A percentile compares a stretch with the other conserved stretches of the same genome.
phyloP scores from a whole-genome alignment of 208 protist genomes.

The Histomonas meleagridis region DNA sequence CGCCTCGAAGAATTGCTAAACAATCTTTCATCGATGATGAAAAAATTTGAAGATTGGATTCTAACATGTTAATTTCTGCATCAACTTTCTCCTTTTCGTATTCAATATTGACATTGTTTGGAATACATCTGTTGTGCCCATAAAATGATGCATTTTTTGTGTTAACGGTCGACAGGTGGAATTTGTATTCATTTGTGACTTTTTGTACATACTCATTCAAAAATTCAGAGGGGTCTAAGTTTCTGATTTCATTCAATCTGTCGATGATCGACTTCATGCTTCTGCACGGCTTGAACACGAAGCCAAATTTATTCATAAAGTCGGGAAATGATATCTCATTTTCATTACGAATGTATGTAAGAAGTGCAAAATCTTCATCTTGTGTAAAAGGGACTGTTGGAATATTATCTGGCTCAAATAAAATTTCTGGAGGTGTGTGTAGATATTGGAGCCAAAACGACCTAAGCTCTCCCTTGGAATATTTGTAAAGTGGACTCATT shows the following conservation, averaged over 20 bases:
- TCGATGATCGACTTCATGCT: neutral
- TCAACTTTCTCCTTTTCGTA: too few species aligned
- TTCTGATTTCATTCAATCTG: neutral
- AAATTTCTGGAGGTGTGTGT: too few species aligned
- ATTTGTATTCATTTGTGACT: neutral
- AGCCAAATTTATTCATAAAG: neutral
- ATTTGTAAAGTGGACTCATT: too few species aligned
- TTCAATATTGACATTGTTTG: too few species aligned
- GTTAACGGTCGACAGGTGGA: neutral
- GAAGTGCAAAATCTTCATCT: neutral
- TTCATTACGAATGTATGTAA: neutral
- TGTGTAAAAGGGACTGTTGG: neutral
- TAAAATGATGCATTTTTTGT: too few species aligned
- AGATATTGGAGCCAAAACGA: too few species aligned
- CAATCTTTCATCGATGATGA: too few species aligned
- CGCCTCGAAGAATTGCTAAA: neutral
- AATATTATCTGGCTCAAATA: too few species aligned
- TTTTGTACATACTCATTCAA: neutral
- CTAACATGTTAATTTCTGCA: too few species aligned
- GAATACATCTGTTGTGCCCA: too few species aligned
- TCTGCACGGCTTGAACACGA: neutral
- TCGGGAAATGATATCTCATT: neutral
- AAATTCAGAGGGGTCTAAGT: neutral
- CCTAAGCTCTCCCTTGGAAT: too few species aligned
- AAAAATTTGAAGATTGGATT: too few species aligned